Evolutionary conservation across 2,329 filamentous ascomycete species (phyloP).

Genomic region (Curvularia sp.): DNA sequence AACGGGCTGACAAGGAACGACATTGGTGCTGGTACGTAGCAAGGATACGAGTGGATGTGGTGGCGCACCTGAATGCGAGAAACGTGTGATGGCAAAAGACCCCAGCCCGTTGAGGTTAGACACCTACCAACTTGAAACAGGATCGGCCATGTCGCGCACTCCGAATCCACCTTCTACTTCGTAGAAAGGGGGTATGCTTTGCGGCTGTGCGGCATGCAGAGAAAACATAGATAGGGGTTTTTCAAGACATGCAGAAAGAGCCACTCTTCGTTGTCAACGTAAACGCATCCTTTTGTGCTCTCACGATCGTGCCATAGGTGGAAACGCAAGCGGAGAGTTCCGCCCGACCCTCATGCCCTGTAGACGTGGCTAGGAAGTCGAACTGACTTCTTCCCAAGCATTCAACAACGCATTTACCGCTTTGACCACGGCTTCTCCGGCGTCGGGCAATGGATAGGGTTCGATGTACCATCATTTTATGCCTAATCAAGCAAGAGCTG

Average conservation of each 20-base stretch:
- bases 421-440: constrained; percentile 42
- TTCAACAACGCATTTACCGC: constrained; percentile 21
- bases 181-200: neutral
- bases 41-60: neutral
- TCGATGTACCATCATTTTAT: constrained; percentile 49
- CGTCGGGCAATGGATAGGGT: constrained; percentile 49
- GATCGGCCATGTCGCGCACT: neutral
- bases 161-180: neutral
- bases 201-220: neutral
- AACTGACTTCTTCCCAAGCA: constrained; percentile 41
- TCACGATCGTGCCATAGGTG: neutral
- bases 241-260: neutral
- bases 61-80: constrained; percentile 5
- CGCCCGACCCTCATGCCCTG: constrained; percentile 38
- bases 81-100: neutral
- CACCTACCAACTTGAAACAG: neutral
- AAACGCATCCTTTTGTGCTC: neutral
- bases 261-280: neutral
- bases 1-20: constrained; percentile 34
- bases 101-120: neutral
- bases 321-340: neutral
- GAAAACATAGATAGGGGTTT: neutral
- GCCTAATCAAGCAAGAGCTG: constrained; percentile 50
- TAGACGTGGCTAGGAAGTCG: constrained; percentile 40
- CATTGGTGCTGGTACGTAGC: constrained; percentile 13